Base-by-base conservation (phyloP, 306 rosid genomes). In the Trifolium subterraneum region DNA sequence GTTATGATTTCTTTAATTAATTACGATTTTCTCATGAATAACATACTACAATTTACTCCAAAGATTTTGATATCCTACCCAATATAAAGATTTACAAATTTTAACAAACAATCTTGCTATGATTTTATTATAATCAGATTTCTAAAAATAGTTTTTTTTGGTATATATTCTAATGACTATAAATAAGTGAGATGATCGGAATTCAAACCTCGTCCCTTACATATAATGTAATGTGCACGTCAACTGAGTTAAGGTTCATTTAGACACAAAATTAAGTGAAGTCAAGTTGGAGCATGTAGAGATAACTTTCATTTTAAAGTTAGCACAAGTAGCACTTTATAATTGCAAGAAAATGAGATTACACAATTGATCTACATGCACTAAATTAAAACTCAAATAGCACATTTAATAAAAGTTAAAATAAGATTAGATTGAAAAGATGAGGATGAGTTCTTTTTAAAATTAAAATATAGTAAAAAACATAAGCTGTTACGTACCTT, bases 381-480 rank as follows among this genome's bases (percentile, higher is more conserved):
- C 8, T 39, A 39, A 29, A 65, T 55, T 66, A 39, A 27, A 27
- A 5, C 54, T 41, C 16, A 14, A 42, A 27, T 19, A 42, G 61
- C 20, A 59, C 44, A 35, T 18, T 15, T 14, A 35, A 14, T 20
- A 48, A 62, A 61, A 7, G 55, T 11, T 51, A 75, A 65, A 65
- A 16, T 20, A 64, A 56, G 15, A 27, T 4, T 69, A n/a, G 8
- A 16, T 72, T 8, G 69, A 64, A 56, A 41, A 64, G 51, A 55
- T 33, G 27, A 45, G 42, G 36, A 39, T 10, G 64, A 35, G 54
- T 44, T 13, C 19, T 13, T 29, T 42, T 68, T 0, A 42, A 41
- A 41, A 7, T 12, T 33, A 25, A 47, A 15, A 15, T 48, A 51
- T 18, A 51, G n/a, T 23, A n/a, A 29, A 10, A 9, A 16, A 16